These are phyloP conservation scores for Fusarium clavum DNA, from an alignment of 2,329 filamentous ascomycete genomes.

Conservation along the genomic window DNA sequence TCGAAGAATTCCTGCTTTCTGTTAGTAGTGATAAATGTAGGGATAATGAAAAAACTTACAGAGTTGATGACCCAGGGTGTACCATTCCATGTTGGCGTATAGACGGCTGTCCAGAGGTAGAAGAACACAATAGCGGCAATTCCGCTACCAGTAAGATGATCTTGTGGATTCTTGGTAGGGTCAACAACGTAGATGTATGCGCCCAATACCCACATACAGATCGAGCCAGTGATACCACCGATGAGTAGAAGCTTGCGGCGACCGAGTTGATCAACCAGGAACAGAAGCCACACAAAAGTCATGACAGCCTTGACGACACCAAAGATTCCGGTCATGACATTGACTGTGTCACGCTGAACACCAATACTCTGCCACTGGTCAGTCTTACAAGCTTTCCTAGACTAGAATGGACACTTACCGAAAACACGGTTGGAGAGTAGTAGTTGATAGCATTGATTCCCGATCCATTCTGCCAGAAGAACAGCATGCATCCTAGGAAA, in stretches of 20 bases:
- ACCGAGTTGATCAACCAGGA: slow-evolving; percentile 68
- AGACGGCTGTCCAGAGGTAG: slow-evolving; percentile 68
- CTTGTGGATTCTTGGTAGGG: slow-evolving; percentile 47
- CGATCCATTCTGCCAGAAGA: slow-evolving; percentile 74
- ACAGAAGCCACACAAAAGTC: slow-evolving; percentile 73
- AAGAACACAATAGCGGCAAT: slow-evolving; percentile 73
- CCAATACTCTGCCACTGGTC: slow-evolving; percentile 8
- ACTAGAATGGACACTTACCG: background rate
- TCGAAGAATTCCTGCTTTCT: slow-evolving; percentile 62
- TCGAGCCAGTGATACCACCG: slow-evolving; percentile 67
- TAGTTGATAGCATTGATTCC: slow-evolving; percentile 54
- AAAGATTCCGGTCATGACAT: slow-evolving; percentile 73
- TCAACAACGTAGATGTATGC: slow-evolving; percentile 63
- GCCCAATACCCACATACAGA: slow-evolving; percentile 71
- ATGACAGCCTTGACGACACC: slow-evolving; percentile 74
- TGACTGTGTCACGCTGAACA: slow-evolving; percentile 34
- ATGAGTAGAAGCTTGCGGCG: slow-evolving; percentile 65
- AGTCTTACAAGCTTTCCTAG: rapidly evolving
- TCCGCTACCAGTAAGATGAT: slow-evolving; percentile 57
- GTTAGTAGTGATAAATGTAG: background rate
- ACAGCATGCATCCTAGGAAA: slow-evolving; percentile 71
- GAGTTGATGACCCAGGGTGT: slow-evolving; percentile 66
- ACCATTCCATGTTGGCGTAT: slow-evolving; percentile 70
- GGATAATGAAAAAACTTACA: background rate
- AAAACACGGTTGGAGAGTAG: slow-evolving; percentile 41